Conservation (phyloP, 108 stramenopile species). For the Stephanodiscus triporus region DNA sequence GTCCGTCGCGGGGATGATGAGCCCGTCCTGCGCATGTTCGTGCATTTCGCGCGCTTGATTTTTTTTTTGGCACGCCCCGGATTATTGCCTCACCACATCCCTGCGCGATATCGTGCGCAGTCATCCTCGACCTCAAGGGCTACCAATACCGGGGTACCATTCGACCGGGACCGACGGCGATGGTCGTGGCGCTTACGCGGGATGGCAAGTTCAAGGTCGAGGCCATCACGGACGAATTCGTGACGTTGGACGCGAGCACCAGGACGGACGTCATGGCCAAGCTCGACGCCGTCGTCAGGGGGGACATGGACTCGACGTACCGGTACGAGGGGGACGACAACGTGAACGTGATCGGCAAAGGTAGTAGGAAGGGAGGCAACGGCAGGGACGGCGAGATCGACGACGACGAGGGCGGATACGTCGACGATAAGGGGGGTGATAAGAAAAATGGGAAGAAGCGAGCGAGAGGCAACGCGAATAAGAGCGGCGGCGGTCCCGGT, state of each 20-base stretch:
- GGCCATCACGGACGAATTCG: conserved; percentile 78
- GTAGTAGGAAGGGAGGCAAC: not conserved
- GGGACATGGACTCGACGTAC: conserved; percentile 62
- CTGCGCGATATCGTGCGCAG: conserved; percentile 24
- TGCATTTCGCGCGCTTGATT: not conserved
- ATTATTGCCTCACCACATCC: not conserved
- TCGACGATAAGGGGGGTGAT: not conserved
- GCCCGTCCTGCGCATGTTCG: no score
- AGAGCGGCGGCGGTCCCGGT: not conserved
- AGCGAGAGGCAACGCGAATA: not conserved
- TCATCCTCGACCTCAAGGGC: conserved; percentile 80
- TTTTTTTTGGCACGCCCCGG: no score
- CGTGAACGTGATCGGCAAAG: conserved; percentile 39
- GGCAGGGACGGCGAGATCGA: conserved; percentile 12
- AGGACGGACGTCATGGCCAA: conserved; percentile 68
- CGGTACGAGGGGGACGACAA: conserved; percentile 50
- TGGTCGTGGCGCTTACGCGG: conserved; percentile 56
- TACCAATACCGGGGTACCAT: conserved; percentile 76
- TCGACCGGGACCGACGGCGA: conserved; percentile 74
- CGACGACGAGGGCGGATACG: not conserved
- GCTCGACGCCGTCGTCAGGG: conserved; percentile 68
- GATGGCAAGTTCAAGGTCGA: conserved; percentile 66
- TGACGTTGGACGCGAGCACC: conserved; percentile 56
- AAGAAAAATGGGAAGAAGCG: not conserved
- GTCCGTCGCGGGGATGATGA: no score